phyloP scores from a whole-genome alignment of 2,329 filamentous ascomycete genomes.

The Arachnomyces sp. region DNA sequence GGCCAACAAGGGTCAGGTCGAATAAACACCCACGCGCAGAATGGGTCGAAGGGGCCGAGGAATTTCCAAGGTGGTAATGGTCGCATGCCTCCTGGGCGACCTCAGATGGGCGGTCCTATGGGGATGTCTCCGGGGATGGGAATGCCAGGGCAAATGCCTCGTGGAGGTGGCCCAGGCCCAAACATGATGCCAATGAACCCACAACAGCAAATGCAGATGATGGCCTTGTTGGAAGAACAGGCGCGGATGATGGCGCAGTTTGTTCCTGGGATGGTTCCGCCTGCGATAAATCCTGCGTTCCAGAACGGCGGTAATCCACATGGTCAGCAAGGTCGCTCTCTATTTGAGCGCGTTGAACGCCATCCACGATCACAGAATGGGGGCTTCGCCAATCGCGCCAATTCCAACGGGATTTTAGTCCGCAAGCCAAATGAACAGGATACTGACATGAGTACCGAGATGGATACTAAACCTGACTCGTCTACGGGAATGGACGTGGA shows the following conservation, averaged over 20 bases:
- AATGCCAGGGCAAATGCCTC: constrained; percentile 17
- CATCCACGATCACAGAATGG: constrained; percentile 45
- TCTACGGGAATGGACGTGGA: constrained; percentile 20
- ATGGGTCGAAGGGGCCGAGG: constrained; percentile 63
- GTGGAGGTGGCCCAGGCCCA: constrained; percentile 29
- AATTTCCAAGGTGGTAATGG: constrained; percentile 38
- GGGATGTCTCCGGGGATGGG: constrained; percentile 32
- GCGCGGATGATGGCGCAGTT: constrained; percentile 75
- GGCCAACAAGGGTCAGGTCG: constrained; percentile 63
- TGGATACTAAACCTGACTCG: constrained; percentile 32
- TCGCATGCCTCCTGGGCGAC: constrained; percentile 39
- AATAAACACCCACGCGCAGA: constrained; percentile 69
- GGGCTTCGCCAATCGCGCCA: constrained; percentile 43
- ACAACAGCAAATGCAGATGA: constrained; percentile 64
- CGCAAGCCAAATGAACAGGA: constrained; percentile 8
- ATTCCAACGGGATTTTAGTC: constrained; percentile 20
- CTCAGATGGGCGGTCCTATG: constrained; percentile 37
- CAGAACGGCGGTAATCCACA: constrained; percentile 35
- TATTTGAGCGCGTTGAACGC: constrained; percentile 62
- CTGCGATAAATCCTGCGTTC: constrained; percentile 47
- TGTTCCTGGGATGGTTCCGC: constrained; percentile 47
- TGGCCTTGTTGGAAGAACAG: constrained; percentile 76
- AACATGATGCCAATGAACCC: constrained; percentile 50
- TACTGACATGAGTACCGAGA: constrained; percentile 20
- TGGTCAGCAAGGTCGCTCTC: constrained; percentile 48